Base-by-base conservation (phyloP, 306 rosid species). In the Dalbergia oliveri region DNA sequence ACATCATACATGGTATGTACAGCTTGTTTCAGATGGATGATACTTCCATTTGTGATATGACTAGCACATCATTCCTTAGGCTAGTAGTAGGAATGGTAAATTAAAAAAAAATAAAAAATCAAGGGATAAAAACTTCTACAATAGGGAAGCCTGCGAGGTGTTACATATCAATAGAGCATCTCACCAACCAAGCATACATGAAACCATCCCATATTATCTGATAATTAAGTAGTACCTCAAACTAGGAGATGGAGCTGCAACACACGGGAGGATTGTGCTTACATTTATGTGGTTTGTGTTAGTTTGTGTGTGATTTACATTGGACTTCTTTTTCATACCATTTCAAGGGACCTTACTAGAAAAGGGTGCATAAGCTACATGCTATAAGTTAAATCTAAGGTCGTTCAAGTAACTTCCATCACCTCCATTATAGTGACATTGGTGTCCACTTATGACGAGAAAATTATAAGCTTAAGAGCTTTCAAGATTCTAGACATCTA, bases 401-500 rank as follows among this genome's bases (percentile, higher is more conserved):
- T 44, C 50, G 50, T 44, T 44, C 11, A 10, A 44, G 11, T 44
- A 10, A 8, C 50, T 44, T 2, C 66, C 31, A 37, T 53, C 69
- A 66, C 47, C 39, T 37, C 50, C 11, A 70, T 58, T 79, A 61
- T 74, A 63, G 63, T 72, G 58, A 54, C 45, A 39, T 26, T 54
- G 61, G 47, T 60, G 49, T 58, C 71, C 51, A 66, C 71, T 59
- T 56, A 35, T 49, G 65, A 82, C 23, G 83, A 78, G 79, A 72
- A 73, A 77, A 33, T 43, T 21, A 16, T 53, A 16, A 65, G 43
- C 66, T 45, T 71, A 11, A 47, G 79, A 69, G 39, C 65, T 73
- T 37, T 62, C 68, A 77, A 90, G 70, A 86, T 33, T 72, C 84
- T 85, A 96, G 70, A 87, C 84, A 83, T 92, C 89, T 77, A 91